A percentile compares a stretch with the other conserved stretches of the same genome.
Evolutionary conservation across 2,329 filamentous ascomycete species (phyloP).

Genomic region (Hymenoscyphus salicellus): DNA sequence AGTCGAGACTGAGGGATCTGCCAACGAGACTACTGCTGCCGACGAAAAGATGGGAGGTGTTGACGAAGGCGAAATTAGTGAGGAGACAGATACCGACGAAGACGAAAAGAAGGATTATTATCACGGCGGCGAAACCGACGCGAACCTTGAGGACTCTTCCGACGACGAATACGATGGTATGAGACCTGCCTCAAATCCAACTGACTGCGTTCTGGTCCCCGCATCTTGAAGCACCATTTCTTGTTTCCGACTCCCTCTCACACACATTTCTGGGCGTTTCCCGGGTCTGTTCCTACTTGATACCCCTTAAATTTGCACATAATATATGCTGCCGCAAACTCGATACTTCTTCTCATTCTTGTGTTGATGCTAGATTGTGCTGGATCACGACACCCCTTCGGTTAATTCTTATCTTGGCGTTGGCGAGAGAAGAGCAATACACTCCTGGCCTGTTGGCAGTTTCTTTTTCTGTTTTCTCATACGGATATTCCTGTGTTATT

Average conservation of each 20-base stretch:
- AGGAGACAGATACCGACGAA: neutral
- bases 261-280: neutral
- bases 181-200: constrained; percentile 6
- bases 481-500: no score
- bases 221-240: neutral
- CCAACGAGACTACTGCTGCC: neutral
- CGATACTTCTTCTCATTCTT: neutral
- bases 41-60: neutral
- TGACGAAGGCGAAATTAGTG: neutral
- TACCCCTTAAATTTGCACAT: neutral
- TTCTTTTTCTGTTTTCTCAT: no score
- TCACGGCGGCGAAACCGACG: neutral
- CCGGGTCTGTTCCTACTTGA: neutral
- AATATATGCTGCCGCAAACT: neutral
- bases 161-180: constrained; percentile 6
- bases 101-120: neutral
- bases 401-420: neutral
- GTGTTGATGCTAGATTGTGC: neutral
- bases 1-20: neutral
- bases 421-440: neutral
- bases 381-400: neutral
- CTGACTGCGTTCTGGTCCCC: neutral
- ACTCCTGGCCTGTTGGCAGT: no score
- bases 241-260: neutral
- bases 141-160: constrained; percentile 2